Base-by-base conservation (phyloP, 225 moss, liverwort and hornwort species). In the Lunularia cruciata region DNA sequence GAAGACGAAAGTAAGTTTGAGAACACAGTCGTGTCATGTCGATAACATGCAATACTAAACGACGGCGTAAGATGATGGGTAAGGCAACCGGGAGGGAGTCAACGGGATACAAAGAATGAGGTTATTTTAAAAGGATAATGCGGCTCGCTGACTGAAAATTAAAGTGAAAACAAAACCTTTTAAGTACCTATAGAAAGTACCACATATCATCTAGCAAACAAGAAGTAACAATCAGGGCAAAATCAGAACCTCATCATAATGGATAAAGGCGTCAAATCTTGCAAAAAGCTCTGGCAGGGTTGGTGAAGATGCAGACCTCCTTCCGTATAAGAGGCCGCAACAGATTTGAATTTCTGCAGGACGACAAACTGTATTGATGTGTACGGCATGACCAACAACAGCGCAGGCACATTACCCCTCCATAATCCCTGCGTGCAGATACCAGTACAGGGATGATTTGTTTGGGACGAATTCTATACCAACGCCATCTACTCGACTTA, bases 291-390 rank as follows among this genome's bases (percentile, higher is more conserved):
- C 71, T 81, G 60, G 75, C 47, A 47, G 68, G 67, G 61, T 57
- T 76, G 58, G 47, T 75, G 70, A 52, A 57, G 56, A 74, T 68
- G 71, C 81, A 82, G 81, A 92, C 92, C 95, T 92, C 85, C 86
- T 72, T 83, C 73, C 58, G 77, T 71, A 77, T 88, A 84, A 62
- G 79, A 71, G 60, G 86, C 82, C 60, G 89, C 90, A 32, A 88
- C 23, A 71, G 78, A 57, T 78, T 79, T 90, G 68, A 84, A 87
- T 56, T 87, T 84, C 60, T 92, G 84, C 60, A 90, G 60, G 18
- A 90, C 92, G 60, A 88, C 92, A 73, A 95, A 95, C 55, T 95
- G 95, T 68, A 95, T 95, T 33, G 92, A 90, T 67, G 95, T 95
- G 76, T 95, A 95, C 6, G 90, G 95, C 95, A 95, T 92, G 83